Evolutionary conservation across 2,329 filamentous ascomycete genomes (phyloP).

Genomic region (Keithomyces neogunnii): DNA sequence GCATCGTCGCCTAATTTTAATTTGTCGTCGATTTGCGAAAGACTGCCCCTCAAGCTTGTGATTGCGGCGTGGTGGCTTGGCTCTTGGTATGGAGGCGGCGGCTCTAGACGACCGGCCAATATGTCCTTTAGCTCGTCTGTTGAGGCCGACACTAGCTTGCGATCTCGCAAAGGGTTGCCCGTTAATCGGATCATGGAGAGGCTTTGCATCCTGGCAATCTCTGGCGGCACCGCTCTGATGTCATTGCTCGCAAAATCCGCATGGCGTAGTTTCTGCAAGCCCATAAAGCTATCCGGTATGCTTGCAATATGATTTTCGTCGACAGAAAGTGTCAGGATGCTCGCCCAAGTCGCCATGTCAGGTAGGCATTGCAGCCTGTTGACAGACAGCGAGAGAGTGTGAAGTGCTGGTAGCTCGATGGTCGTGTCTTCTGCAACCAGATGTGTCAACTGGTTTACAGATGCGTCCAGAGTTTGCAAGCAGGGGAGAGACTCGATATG

Average conservation of each 20-base stretch:
- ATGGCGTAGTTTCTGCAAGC: slow-evolving; percentile 59
- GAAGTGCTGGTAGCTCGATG: slow-evolving; percentile 62
- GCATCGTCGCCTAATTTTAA: background rate
- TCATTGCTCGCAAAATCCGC: slow-evolving; percentile 84
- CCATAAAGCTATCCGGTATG: slow-evolving; percentile 69
- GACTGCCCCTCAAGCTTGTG: slow-evolving; percentile 14
- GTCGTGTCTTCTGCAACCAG: slow-evolving; percentile 33
- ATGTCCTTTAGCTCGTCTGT: slow-evolving; percentile 75
- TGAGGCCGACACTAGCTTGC: slow-evolving; percentile 72
- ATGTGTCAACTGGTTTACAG: slow-evolving; percentile 62
- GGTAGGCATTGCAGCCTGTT: slow-evolving; percentile 72
- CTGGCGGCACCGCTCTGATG: slow-evolving; percentile 65
- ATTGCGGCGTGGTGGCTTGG: slow-evolving; percentile 13
- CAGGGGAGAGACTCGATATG: slow-evolving; percentile 48
- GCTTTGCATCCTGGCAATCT: slow-evolving; percentile 70
- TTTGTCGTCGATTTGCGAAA: slow-evolving; percentile 23
- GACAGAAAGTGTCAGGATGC: slow-evolving; percentile 62
- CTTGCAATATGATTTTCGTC: slow-evolving; percentile 73
- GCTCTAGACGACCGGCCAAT: slow-evolving; percentile 57
- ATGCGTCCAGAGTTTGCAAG: slow-evolving; percentile 70
- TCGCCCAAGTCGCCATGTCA: slow-evolving; percentile 64
- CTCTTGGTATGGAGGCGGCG: slow-evolving; percentile 36
- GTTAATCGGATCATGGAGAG: slow-evolving; percentile 68
- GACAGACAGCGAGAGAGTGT: slow-evolving; percentile 66
- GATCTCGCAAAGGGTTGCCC: slow-evolving; percentile 86